Evolutionary conservation across 148 eudicot species (phyloP).

Genomic region (Rhododendron ferrugineum): DNA sequence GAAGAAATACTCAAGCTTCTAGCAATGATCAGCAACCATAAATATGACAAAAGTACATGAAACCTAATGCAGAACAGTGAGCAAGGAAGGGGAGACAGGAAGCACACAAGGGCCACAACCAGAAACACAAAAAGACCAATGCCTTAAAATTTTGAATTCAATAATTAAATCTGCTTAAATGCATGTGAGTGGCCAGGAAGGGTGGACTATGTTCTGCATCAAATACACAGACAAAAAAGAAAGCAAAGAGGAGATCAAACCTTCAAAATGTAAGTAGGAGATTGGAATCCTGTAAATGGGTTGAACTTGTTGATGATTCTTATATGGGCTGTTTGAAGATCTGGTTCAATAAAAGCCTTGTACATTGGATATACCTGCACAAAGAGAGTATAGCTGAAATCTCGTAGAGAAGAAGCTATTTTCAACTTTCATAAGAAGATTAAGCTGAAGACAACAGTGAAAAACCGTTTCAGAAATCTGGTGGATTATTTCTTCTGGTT

Average conservation of each 20-base stretch:
- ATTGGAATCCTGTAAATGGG: slow-evolving; percentile 91
- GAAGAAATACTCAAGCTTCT: not conserved
- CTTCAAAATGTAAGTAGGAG: slow-evolving; percentile 82
- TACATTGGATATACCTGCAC: slow-evolving; percentile 95
- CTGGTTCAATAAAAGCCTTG: slow-evolving; percentile 97
- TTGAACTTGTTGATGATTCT: slow-evolving; percentile 89
- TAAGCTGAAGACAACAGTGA: slow-evolving; percentile 14
- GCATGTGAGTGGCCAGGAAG: not conserved
- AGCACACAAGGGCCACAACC: not conserved
- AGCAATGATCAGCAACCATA: not conserved
- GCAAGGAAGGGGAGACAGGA: not conserved
- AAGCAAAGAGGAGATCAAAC: slow-evolving; percentile 23
- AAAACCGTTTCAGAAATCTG: slow-evolving; percentile 96
- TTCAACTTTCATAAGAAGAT: slow-evolving; percentile 3
- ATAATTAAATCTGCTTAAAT: not conserved
- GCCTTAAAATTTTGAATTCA: not conserved
- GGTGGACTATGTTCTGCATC: not conserved
- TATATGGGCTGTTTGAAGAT: slow-evolving; percentile 88
- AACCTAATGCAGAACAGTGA: not conserved
- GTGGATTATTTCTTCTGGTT: slow-evolving; percentile 90
- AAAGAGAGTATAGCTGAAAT: slow-evolving; percentile 20
- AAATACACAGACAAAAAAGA: not conserved
- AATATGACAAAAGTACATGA: not conserved
- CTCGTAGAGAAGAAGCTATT: slow-evolving; percentile 1
- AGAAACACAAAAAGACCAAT: not conserved